Base-by-base conservation (phyloP, 129 eudicot species). In the Cynara cardunculus region DNA sequence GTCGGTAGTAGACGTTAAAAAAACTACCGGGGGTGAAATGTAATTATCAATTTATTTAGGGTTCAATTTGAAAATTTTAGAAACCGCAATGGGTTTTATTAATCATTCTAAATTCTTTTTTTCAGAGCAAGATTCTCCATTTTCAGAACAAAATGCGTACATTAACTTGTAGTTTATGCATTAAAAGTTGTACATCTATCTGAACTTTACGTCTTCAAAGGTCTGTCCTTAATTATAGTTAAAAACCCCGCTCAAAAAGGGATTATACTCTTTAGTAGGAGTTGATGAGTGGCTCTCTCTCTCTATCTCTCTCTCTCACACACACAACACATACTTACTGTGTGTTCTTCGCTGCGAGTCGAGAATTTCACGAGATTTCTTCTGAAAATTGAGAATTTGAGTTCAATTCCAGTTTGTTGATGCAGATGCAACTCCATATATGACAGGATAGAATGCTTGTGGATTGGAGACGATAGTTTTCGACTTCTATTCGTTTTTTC, bases 161-260 rank as follows among this genome's bases (percentile, higher is more conserved):
- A 25, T 2, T 7, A 3, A 39, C 21, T 16, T 78, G 74, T 66
- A 78, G n/a, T 5, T 14, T 26, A 14, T n/a, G 65, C 13, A 66
- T 0, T 67, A 18, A 25, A 16, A 39, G 0, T 1, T 65, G 81
- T 78, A 78, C 67, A 39, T 4, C 8, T 4, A 18, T 22, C 39
- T 3, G 37, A 35, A 39, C 18, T 3, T 78, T 26, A 78, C 53
- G 19, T 5, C 22, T 78, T 78, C 82, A 78, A 78, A 68, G 82
- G 67, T 16, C 68, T 78, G 68, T 0, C 82, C 82, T 68, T 78
- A 78, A 44, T 78, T 78, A 78, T 78, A 69, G 82, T 69, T 78
- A 69, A n/a, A 69, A 78, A 44, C 69, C 82, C 75, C 82, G 82
- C 82, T 41, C 75, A 78, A 78, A 78, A 69, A 44, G 81, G 74